Evolutionary conservation across 164 flowering plant species (phyloP).

Genomic region (Chimonanthus praecox): DNA sequence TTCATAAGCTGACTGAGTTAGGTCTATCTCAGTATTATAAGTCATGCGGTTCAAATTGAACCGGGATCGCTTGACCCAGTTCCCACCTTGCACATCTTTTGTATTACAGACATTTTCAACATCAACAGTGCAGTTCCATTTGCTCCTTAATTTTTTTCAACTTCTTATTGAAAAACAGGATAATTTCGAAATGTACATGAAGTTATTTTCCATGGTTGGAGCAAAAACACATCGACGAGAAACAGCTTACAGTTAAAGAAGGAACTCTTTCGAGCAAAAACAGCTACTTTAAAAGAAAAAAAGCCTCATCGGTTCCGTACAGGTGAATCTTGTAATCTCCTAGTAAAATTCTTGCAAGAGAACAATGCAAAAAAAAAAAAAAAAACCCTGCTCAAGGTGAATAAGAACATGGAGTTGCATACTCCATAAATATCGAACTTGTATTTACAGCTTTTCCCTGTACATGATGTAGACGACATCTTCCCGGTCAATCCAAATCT

Average conservation of each 20-base stretch:
- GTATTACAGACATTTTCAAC: too few species aligned
- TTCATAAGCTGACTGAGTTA: too few species aligned
- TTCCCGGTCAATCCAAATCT: not conserved
- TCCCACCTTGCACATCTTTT: too few species aligned
- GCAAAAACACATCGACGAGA: not conserved
- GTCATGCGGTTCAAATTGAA: too few species aligned
- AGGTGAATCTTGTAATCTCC: not conserved
- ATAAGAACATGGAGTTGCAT: not conserved
- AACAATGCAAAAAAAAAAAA: not conserved
- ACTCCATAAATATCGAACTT: constrained; percentile 1
- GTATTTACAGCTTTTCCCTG: constrained; percentile 1
- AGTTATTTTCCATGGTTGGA: not conserved
- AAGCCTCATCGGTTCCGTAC: not conserved
- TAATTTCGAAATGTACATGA: not conserved
- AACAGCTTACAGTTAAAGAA: not conserved
- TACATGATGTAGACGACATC: not conserved
- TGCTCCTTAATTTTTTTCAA: not conserved
- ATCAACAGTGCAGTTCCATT: not conserved
- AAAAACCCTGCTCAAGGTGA: not conserved
- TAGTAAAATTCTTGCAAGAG: not conserved
- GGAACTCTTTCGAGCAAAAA: not conserved
- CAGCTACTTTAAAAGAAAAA: not conserved
- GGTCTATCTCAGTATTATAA: too few species aligned
- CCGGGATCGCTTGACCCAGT: too few species aligned
- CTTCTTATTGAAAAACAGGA: not conserved